Percentiles rank a stretch among this genome's conserved stretches.
Evolutionary conservation across 2,329 filamentous ascomycete genomes (phyloP).

Genomic region (Mycosphaerella sp.): DNA sequence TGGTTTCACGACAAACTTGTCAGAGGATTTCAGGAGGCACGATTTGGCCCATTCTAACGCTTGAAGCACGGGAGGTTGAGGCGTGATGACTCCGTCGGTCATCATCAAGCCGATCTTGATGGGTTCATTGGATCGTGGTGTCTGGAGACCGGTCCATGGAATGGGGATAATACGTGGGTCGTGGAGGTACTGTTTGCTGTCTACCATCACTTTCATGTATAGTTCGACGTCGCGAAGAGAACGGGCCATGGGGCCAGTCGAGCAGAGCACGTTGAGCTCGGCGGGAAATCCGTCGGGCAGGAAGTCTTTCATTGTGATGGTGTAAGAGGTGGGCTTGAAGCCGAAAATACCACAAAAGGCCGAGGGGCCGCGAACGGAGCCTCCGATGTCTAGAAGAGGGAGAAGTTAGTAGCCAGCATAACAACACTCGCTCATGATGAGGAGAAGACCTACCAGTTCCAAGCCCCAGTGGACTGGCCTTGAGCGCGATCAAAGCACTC

Average conservation of each 20-base stretch:
- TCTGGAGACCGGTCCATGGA: constrained; percentile 16
- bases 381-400: constrained; percentile 47
- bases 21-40: neutral
- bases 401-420: no score
- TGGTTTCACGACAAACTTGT: constrained; percentile 15
- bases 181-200: constrained; percentile 12
- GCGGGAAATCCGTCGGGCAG: constrained; percentile 15
- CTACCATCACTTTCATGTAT: constrained; percentile 11
- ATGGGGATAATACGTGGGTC: constrained; percentile 17
- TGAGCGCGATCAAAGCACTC: constrained; percentile 52
- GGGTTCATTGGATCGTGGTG: neutral
- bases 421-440: no score
- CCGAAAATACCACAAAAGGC: constrained; percentile 53
- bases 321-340: constrained; percentile 29
- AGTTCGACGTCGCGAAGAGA: constrained; percentile 15
- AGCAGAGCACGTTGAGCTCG: constrained; percentile 19
- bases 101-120: constrained; percentile 18
- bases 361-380: constrained; percentile 69
- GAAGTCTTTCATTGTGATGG: constrained; percentile 15
- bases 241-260: constrained; percentile 15
- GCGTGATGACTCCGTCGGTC: constrained; percentile 15
- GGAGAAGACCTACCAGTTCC: constrained; percentile 36
- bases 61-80: constrained; percentile 15
- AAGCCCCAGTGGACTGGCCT: constrained; percentile 53
- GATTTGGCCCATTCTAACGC: constrained; percentile 13